phyloP scores from a whole-genome alignment of 768 basidiomycete genomes.

The Podaxis sp. region DNA sequence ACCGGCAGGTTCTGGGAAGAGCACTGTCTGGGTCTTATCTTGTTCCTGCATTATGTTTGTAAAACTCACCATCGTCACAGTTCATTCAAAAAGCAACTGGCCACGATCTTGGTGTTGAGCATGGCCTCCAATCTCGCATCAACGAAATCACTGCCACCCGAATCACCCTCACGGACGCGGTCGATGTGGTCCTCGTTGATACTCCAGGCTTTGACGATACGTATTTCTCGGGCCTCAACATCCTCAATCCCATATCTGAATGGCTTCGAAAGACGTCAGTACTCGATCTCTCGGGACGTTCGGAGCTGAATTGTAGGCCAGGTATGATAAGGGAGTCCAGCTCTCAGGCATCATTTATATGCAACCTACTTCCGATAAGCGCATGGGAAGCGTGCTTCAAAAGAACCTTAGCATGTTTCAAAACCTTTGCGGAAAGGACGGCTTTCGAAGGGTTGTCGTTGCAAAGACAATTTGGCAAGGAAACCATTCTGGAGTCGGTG shows the following conservation, averaged over 20 bases:
- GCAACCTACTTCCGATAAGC: constrained; percentile 51
- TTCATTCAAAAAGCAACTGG: background rate
- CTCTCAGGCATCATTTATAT: constrained; percentile 28
- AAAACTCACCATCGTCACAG: background rate
- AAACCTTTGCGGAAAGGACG: constrained; percentile 47
- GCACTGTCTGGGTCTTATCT: background rate
- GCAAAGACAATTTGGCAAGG: constrained; percentile 51
- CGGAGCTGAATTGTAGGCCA: background rate
- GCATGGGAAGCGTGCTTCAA: constrained; percentile 45
- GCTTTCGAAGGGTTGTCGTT: constrained; percentile 49
- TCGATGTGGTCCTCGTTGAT: constrained; percentile 3
- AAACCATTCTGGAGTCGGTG: background rate
- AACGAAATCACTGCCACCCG: background rate
- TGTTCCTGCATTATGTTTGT: background rate
- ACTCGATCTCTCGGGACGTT: background rate
- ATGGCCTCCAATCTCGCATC: background rate
- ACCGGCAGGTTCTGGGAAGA: constrained; percentile 1
- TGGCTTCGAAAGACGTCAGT: constrained; percentile 26
- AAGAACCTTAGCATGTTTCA: constrained; percentile 51
- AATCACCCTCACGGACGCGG: background rate
- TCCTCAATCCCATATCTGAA: constrained; percentile 22
- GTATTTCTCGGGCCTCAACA: constrained; percentile 18
- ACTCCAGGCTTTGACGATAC: constrained; percentile 24
- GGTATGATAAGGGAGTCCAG: constrained; percentile 3
- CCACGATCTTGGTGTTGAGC: background rate